Base-by-base conservation (phyloP, 2,329 filamentous ascomycete species). In the Dactylonectria estremocensis region DNA sequence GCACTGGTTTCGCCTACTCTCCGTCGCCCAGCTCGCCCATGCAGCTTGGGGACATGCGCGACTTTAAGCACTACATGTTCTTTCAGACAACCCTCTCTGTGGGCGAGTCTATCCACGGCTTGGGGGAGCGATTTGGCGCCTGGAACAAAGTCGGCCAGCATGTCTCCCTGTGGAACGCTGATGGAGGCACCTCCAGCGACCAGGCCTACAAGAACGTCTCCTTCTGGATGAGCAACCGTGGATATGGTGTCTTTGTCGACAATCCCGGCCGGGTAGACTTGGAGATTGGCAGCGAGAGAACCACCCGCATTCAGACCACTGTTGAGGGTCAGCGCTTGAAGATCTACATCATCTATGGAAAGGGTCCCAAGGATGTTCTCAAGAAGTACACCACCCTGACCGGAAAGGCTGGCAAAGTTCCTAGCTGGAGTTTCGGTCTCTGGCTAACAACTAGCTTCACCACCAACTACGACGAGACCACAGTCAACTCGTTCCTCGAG, bases 371-470 rank as follows among this genome's bases (percentile, higher is more conserved):
- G 79, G 91, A 94, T 54, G 88, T 95, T 2, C 81, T 95, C 16
- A 84, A 85, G 43, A 87, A 88, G 69, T 95, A 94, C 77, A 88
- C 91, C 0, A 82, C 86, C 22, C 83, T 95, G 40, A 94, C 91
- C 0, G 92, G 92, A 1, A 86, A 86, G 53, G 87, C 92, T 0
- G 87, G 85, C 40, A 86, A 86, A 62, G 87, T 93, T 2, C 93
- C 92, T 0, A 86, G 87, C 31, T 95, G 92, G 93, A 93, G 90
- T 69, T 94, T 90, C 69, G 92, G 92, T 1, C 84, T 94, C 9
- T 94, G 92, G 92, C 84, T 95, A 20, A 93, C 90, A 62, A 95
- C 92, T 14, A 92, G 89, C 68, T 94, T 93, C 80, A 93, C 91
- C 2, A 93, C 92, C 3, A 88, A 88, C 69, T 94, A 94, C 76